Evolutionary conservation across 2,329 filamentous ascomycete genomes (phyloP).

Genomic region (Graphilbum ipis-grandicollis): DNA sequence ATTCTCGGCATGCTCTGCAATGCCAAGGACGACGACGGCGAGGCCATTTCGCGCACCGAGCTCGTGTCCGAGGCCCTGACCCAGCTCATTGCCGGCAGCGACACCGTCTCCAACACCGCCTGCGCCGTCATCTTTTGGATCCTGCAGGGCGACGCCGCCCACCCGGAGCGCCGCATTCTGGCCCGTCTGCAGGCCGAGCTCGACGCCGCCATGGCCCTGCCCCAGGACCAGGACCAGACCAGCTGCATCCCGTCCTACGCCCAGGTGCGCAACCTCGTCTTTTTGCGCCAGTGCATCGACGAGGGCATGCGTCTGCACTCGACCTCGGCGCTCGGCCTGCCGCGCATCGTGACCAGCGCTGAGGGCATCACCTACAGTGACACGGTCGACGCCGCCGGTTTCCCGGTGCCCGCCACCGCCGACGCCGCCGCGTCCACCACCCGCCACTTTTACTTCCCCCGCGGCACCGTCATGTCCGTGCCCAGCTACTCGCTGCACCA

Average conservation of each 20-base stretch:
- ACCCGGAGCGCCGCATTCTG: conserved; percentile 3
- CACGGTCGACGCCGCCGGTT: not conserved
- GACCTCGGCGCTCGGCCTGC: conserved; percentile 6
- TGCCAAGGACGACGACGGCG: conserved; percentile 3
- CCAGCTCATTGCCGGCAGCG: conserved; percentile 7
- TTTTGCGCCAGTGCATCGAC: conserved; percentile 7
- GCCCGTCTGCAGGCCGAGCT: conserved; percentile 6
- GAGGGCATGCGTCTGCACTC: conserved; percentile 8
- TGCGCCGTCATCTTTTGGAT: conserved; percentile 8
- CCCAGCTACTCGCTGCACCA: conserved; percentile 7
- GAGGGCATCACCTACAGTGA: conserved; percentile 3
- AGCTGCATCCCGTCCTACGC: conserved; percentile 1
- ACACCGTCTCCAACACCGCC: conserved; percentile 8
- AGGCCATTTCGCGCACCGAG: conserved; percentile 4
- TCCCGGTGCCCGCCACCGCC: too few relatives aligned
- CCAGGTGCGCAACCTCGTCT: conserved; percentile 4
- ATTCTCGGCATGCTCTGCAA: conserved; percentile 7
- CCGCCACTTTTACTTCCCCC: conserved; percentile 2
- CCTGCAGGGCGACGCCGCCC: conserved; percentile 5
- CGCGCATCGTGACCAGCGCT: conserved; percentile 6
- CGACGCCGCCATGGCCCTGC: conserved; percentile 4
- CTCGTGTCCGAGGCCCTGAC: conserved; percentile 7
- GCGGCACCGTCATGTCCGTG: conserved; percentile 6
- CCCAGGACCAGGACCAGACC: too few relatives aligned
- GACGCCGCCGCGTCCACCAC: too few relatives aligned